phyloP scores from a whole-genome alignment of 2,329 filamentous ascomycete genomes.

The Fusarium papillatum region DNA sequence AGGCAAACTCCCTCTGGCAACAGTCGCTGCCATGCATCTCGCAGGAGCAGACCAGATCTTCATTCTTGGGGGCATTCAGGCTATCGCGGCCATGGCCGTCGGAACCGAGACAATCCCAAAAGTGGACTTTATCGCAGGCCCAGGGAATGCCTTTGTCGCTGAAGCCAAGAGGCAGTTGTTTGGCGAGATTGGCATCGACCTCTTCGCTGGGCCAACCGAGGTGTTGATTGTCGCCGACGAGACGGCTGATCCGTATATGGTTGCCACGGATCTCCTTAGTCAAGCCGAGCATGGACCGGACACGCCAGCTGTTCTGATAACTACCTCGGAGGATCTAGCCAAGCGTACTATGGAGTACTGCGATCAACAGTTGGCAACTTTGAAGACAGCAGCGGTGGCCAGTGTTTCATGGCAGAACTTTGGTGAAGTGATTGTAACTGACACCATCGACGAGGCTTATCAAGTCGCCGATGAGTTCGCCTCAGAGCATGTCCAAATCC shows the following conservation, averaged over 20 bases:
- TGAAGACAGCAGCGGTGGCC: constrained; percentile 15
- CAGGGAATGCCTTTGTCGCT: constrained; percentile 30
- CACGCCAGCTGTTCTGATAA: background rate
- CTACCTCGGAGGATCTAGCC: background rate
- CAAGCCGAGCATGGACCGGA: background rate
- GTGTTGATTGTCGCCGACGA: constrained; percentile 26
- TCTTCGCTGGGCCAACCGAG: constrained; percentile 23
- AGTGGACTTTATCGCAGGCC: constrained; percentile 31
- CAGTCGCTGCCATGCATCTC: constrained; percentile 23
- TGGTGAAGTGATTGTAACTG: constrained; percentile 21
- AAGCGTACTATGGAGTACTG: constrained; percentile 8
- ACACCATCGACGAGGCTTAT: constrained; percentile 21
- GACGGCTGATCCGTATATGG: constrained; percentile 8
- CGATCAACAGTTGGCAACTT: constrained; percentile 12
- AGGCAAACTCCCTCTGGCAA: constrained; percentile 26
- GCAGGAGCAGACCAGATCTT: constrained; percentile 27
- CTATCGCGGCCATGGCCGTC: constrained; percentile 28
- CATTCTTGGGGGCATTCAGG: constrained; percentile 25
- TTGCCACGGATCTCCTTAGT: background rate
- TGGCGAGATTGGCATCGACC: constrained; percentile 30
- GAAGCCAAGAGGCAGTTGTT: constrained; percentile 29
- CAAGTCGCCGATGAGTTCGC: constrained; percentile 26
- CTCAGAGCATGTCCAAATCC: constrained; percentile 23
- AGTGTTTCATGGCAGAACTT: constrained; percentile 19
- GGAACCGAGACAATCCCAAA: constrained; percentile 29